These are phyloP conservation scores for Glycyrrhiza uralensis DNA, from an alignment of 306 rosid genomes.

Conservation along the genomic window DNA sequence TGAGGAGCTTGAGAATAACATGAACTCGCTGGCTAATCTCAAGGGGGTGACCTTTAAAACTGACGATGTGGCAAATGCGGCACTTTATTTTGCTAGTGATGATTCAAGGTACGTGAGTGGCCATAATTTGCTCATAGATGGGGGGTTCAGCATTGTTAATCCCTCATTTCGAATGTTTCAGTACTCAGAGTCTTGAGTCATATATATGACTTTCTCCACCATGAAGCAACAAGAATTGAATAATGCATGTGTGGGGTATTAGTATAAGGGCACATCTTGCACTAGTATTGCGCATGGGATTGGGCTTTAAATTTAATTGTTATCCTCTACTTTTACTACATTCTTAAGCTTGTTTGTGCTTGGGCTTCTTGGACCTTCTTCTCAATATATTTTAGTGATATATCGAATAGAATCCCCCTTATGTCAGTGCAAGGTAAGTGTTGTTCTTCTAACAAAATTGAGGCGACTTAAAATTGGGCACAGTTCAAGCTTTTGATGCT, in stretches of 20 bases:
- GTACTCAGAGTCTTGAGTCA: constrained; percentile 37
- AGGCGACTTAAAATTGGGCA: too few relatives aligned
- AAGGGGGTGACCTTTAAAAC: constrained; percentile 58
- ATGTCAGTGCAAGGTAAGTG: too few relatives aligned
- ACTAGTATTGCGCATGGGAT: not conserved
- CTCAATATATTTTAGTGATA: too few relatives aligned
- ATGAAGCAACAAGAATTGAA: not conserved
- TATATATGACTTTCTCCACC: not conserved
- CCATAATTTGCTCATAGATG: constrained; percentile 72
- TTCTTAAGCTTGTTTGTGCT: not conserved
- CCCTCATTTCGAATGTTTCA: constrained; percentile 49
- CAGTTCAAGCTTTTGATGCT: too few relatives aligned
- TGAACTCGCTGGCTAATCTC: constrained; percentile 45
- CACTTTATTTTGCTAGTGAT: constrained; percentile 70
- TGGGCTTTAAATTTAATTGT: not conserved
- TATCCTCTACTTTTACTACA: not conserved
- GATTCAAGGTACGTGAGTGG: constrained; percentile 79
- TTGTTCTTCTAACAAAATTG: too few relatives aligned
- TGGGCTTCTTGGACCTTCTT: too few relatives aligned
- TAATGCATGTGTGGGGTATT: too few relatives aligned
- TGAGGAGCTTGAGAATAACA: constrained; percentile 42
- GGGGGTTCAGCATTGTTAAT: constrained; percentile 63
- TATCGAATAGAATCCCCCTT: too few relatives aligned
- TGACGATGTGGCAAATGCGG: constrained; percentile 80
- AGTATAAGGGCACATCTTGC: not conserved